A percentile compares a stretch with the other conserved stretches of the same genome.
phyloP scores from a whole-genome alignment of 108 stramenopile species.

The Bacterosira constricta region DNA sequence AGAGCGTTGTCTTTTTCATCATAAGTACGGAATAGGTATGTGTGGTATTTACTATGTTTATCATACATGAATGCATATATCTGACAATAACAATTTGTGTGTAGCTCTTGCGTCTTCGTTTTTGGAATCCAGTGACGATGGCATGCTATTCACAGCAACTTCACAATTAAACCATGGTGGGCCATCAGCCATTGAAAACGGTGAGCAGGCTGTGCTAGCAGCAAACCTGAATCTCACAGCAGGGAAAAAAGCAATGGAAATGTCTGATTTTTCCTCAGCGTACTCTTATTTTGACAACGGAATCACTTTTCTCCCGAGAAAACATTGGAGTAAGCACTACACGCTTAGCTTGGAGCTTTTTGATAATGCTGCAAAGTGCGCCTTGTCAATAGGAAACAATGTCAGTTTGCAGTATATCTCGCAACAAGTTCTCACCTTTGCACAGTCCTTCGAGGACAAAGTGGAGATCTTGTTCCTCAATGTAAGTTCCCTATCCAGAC shows the following conservation, averaged over 20 bases:
- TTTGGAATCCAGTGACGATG: neutral
- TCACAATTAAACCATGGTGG: slow-evolving; percentile 29
- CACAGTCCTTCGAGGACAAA: slow-evolving; percentile 10
- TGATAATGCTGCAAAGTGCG: slow-evolving; percentile 10
- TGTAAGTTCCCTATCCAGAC: neutral
- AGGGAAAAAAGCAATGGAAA: slow-evolving; percentile 38
- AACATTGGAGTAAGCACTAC: slow-evolving; percentile 34
- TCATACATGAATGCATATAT: no score
- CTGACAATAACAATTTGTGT: no score
- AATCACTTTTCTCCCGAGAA: slow-evolving; percentile 16
- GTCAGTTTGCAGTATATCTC: neutral
- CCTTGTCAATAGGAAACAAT: neutral
- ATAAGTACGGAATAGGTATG: slow-evolving; percentile 13
- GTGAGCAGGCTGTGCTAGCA: neutral
- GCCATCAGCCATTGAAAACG: neutral
- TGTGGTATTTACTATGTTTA: no score
- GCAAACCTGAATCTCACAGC: slow-evolving; percentile 26
- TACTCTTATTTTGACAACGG: slow-evolving; percentile 22
- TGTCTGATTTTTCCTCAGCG: slow-evolving; percentile 24
- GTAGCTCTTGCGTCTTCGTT: neutral
- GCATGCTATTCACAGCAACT: slow-evolving; percentile 18
- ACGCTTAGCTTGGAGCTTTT: slow-evolving; percentile 14
- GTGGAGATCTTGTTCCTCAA: neutral
- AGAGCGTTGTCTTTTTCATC: slow-evolving; percentile 3
- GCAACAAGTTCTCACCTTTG: slow-evolving; percentile 9